Conservation (phyloP, 257 asterid genomes). For the Verbena officinalis region DNA sequence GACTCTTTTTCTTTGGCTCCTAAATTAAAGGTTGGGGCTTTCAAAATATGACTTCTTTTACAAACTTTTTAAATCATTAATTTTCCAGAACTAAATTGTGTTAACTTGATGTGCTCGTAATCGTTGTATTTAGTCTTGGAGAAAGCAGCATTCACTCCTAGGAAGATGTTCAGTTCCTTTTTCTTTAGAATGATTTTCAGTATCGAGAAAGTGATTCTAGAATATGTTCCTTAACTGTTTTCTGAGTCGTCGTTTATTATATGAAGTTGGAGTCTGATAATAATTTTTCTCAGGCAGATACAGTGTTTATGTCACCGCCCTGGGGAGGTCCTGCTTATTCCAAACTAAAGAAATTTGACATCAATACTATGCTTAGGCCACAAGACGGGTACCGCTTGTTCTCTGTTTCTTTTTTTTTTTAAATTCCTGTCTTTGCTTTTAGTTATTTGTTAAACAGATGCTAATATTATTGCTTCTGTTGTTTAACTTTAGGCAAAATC, state of each 20-base stretch:
- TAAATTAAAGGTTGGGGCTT: conserved; percentile 59
- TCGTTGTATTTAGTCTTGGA: neutral
- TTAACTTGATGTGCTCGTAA: neutral
- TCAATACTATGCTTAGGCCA: conserved; percentile 83
- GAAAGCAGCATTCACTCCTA: conserved; percentile 5
- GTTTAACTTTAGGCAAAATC: conserved; percentile 47
- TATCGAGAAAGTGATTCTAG: neutral
- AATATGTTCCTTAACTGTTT: neutral
- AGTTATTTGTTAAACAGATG: conserved; percentile 2
- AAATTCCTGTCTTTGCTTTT: neutral
- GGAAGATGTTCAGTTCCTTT: too few species aligned
- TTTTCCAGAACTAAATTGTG: neutral
- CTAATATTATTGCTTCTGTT: conserved; percentile 22
- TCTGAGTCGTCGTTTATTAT: too few species aligned
- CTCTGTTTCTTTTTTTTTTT: neutral
- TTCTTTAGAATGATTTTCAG: too few species aligned
- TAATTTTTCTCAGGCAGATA: conserved; percentile 60
- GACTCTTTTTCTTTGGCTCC: conserved; percentile 77
- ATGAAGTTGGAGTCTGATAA: neutral
- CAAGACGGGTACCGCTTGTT: conserved; percentile 67
- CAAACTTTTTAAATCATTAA: neutral
- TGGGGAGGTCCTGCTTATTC: conserved; percentile 98
- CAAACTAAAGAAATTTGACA: conserved; percentile 69
- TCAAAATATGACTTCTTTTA: neutral
- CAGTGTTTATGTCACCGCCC: conserved; percentile 91